A percentile compares a stretch with the other conserved stretches of the same genome.
Evolutionary conservation across 2,329 filamentous ascomycete species (phyloP).

Genomic region (Alternaria sp.): DNA sequence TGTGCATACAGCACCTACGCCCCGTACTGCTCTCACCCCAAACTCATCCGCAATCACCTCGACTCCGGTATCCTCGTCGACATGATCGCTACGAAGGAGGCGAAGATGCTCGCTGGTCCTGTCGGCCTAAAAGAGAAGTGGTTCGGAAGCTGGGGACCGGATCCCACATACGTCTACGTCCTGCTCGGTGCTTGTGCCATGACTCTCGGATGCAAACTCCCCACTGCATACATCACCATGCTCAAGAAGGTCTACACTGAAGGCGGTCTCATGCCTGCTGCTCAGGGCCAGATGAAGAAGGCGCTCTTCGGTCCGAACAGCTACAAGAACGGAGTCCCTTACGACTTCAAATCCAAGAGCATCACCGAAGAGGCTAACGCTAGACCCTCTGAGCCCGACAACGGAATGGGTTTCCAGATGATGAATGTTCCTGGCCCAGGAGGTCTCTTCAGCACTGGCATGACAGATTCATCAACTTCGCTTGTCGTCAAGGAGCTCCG

Average conservation of each 20-base stretch:
- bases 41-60: slow-evolving; percentile 24
- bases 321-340: slow-evolving; percentile 21
- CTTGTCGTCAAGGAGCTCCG: no score
- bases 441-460: no score
- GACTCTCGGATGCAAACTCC: slow-evolving; percentile 24
- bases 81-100: slow-evolving; percentile 17
- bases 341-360: slow-evolving; percentile 11
- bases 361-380: no score
- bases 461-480: no score
- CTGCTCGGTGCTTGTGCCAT: slow-evolving; percentile 29
- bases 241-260: slow-evolving; percentile 27
- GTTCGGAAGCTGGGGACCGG: background rate
- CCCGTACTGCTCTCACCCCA: slow-evolving; percentile 12
- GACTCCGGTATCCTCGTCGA: slow-evolving; percentile 20
- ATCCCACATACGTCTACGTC: slow-evolving; percentile 26
- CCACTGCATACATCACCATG: slow-evolving; percentile 12
- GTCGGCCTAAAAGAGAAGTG: no score
- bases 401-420: no score
- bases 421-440: no score
- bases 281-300: slow-evolving; percentile 23
- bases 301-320: slow-evolving; percentile 25
- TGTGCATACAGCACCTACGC: slow-evolving; percentile 18
- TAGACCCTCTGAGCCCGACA: no score
- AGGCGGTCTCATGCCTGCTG: slow-evolving; percentile 19
- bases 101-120: background rate